Evolutionary conservation across 2,329 filamentous ascomycete genomes (phyloP).

Genomic region (Monilinia fructigena): DNA sequence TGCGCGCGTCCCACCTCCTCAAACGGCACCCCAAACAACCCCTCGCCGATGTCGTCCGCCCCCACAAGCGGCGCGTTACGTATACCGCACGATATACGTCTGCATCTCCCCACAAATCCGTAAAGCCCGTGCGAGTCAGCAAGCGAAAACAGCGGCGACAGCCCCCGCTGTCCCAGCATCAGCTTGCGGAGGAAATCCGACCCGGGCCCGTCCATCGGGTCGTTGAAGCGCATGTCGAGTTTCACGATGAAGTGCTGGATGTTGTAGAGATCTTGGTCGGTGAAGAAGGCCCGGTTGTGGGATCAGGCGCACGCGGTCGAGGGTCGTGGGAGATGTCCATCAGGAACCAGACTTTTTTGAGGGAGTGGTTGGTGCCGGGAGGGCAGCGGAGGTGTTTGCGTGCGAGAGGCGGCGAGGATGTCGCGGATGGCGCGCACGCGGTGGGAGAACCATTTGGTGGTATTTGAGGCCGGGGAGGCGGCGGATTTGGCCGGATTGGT

Average conservation of each 20-base stretch:
- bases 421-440: constrained; percentile 57
- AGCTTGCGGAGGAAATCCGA: constrained; percentile 53
- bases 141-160: constrained; percentile 59
- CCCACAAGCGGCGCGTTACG: constrained; percentile 43
- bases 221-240: constrained; percentile 66
- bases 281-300: constrained; percentile 54
- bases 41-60: constrained; percentile 41
- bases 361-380: constrained; percentile 44
- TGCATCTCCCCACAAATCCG: constrained; percentile 53
- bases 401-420: constrained; percentile 61
- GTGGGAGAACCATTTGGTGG: constrained; percentile 63
- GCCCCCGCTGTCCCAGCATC: constrained; percentile 57
- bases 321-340: constrained; percentile 63
- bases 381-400: constrained; percentile 58
- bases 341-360: constrained; percentile 71
- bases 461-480: constrained; percentile 64
- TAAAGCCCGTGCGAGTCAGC: constrained; percentile 56
- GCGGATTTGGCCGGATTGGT: constrained; percentile 43
- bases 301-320: constrained; percentile 54
- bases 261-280: constrained; percentile 58
- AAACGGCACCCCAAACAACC: constrained; percentile 48
- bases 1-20: constrained; percentile 53
- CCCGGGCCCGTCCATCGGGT: constrained; percentile 57
- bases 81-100: constrained; percentile 58
- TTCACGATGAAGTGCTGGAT: constrained; percentile 68